These are phyloP conservation scores for Rhynchospora breviuscula DNA, from an alignment of 176 grass and related monocot species.

Conservation along the genomic window DNA sequence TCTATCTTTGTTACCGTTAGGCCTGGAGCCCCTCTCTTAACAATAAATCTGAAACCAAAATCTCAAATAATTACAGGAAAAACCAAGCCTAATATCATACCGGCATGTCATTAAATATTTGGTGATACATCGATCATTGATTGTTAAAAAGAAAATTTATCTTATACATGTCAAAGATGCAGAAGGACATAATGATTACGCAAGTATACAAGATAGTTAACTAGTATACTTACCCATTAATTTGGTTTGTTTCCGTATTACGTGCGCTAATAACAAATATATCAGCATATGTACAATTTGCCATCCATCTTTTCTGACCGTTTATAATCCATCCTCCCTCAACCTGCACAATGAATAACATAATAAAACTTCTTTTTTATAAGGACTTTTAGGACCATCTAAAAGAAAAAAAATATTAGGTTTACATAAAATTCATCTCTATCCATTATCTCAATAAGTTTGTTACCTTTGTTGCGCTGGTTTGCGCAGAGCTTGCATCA, in stretches of 20 bases:
- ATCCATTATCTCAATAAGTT: neutral
- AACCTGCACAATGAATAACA: constrained; percentile 30
- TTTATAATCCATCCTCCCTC: constrained; percentile 61
- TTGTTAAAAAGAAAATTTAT: neutral
- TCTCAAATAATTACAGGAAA: neutral
- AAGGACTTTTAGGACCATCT: neutral
- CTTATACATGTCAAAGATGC: neutral
- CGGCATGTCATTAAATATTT: neutral
- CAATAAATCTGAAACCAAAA: constrained; percentile 47
- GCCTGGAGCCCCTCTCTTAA: constrained; percentile 61
- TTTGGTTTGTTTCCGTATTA: constrained; percentile 47
- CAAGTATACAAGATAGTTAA: neutral
- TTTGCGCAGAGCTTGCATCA: constrained; percentile 68
- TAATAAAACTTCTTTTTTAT: neutral
- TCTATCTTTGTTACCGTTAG: constrained; percentile 63
- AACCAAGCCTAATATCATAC: neutral
- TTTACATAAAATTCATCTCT: neutral
- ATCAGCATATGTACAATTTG: constrained; percentile 79
- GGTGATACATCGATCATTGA: neutral
- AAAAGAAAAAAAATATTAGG: neutral
- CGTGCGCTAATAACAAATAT: constrained; percentile 61
- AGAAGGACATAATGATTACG: neutral
- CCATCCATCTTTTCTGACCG: constrained; percentile 77
- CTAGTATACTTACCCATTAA: constrained; percentile 43
- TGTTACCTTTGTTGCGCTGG: constrained; percentile 59